Evolutionary conservation across 768 basidiomycete species (phyloP).

Genomic region (Fomitopsis serialis): DNA sequence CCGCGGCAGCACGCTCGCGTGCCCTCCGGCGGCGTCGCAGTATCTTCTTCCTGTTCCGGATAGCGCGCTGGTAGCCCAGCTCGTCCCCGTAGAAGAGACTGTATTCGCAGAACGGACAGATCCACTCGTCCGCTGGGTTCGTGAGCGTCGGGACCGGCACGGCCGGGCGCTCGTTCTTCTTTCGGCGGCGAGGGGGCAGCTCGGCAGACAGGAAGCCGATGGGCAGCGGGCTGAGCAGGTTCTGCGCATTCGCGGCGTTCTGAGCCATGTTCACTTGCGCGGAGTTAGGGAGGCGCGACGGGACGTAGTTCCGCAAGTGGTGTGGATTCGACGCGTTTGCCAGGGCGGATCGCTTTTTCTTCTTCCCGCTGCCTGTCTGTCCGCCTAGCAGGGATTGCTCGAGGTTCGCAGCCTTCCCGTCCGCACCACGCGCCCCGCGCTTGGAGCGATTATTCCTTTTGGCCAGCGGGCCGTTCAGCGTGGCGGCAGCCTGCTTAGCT

Average conservation of each 20-base stretch:
- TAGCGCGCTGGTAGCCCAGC: conserved; percentile 52
- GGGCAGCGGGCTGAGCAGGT: conserved; percentile 53
- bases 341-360: conserved; percentile 89
- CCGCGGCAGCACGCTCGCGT: conserved; percentile 58
- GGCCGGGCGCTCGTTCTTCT: conserved; percentile 17
- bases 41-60: conserved; percentile 75
- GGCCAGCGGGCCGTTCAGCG: conserved; percentile 28
- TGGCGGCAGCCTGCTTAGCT: conserved; percentile 43
- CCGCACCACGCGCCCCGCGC: conserved; percentile 21
- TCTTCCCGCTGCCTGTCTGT: conserved; percentile 46
- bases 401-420: conserved; percentile 32
- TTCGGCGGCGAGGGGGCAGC: conserved; percentile 44
- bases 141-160: conserved; percentile 33
- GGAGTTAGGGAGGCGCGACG: conserved; percentile 63
- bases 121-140: conserved; percentile 80
- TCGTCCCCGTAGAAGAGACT: conserved; percentile 88
- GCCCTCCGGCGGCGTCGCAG: conserved; percentile 65
- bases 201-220: conserved; percentile 66
- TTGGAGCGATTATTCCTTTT: conserved; percentile 35
- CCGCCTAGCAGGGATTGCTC: conserved; percentile 28
- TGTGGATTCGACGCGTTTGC: conserved; percentile 96
- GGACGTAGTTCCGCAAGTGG: conserved; percentile 90
- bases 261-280: conserved; percentile 34
- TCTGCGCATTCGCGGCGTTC: conserved; percentile 37
- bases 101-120: conserved; percentile 94